Base-by-base conservation (phyloP, 2,329 filamentous ascomycete species). In the Huntiella abstrusa region DNA sequence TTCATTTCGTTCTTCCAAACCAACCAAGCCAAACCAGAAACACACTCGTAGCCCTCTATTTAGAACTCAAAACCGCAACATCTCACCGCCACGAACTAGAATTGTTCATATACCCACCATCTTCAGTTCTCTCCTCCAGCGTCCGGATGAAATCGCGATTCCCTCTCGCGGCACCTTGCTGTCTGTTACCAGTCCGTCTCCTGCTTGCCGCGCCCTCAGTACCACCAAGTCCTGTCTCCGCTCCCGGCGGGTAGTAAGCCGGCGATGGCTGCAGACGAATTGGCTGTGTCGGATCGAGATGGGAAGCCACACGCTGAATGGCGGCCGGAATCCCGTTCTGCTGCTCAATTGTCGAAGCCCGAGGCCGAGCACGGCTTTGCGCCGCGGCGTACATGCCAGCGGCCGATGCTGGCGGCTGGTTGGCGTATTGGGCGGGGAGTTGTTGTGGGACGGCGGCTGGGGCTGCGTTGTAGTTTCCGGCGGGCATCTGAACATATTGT, bases 321-420 rank as follows among this genome's bases (percentile, higher is more conserved):
- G 87, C 80, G 11, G 83, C 80, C 4, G 91, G 91, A 49, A 98
- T 94, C 2, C 88, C 88, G 52, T 82, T 87, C 56, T 92, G 84
- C 58, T 91, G 84, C 57, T 96, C 91, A 81, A 96, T 92, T 3
- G 91, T 98, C 39, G 87, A 91, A 36, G 91, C 87, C 51, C 91
- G 77, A 62, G 94, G 88, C 46, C 91, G 76, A 39, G 40, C 79
- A 78, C 53, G 85, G 74, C 54, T 84, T 59, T 22, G 57, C 59
- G 75, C 45, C 77, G 48, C 48, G 15, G 48, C 46, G 48, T 49
- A 49, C 48, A 49, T 49, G 7, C 48, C 48, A 10, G 48, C 48
- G 19, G 48, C 48, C 33, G 44, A 46, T 17, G 36, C 81, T 49
- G 82, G 48, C 36, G 44, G 40, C 41, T 49, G 48, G 48, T 63